These are phyloP conservation scores for Xerocomellus amylosporus DNA, from an alignment of 768 basidiomycete genomes.

Conservation along the genomic window DNA sequence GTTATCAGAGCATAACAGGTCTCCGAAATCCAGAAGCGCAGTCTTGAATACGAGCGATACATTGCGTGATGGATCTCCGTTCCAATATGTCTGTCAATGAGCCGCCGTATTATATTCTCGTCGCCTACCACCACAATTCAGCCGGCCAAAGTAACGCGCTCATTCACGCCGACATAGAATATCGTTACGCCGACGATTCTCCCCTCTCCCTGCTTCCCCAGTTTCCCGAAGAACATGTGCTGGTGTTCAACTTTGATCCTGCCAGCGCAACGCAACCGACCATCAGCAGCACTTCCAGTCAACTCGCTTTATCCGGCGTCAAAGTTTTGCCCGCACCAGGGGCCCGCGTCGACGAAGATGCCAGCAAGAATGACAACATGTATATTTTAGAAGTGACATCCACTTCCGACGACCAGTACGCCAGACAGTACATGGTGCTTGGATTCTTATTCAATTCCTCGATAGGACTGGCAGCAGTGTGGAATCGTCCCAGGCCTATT, in stretches of 20 bases:
- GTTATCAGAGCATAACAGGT: constrained; percentile 53
- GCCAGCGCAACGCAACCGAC: constrained; percentile 37
- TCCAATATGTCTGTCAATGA: constrained; percentile 16
- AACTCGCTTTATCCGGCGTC: constrained; percentile 53
- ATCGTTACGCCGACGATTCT: constrained; percentile 79
- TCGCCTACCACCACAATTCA: constrained; percentile 47
- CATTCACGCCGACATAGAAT: constrained; percentile 71
- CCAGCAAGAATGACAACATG: constrained; percentile 60
- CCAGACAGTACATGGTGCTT: not conserved
- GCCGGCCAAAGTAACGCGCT: constrained; percentile 37
- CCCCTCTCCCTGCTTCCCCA: constrained; percentile 62
- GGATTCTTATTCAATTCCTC: not conserved
- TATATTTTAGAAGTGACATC: constrained; percentile 68
- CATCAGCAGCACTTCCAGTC: constrained; percentile 49
- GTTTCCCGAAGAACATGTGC: constrained; percentile 62
- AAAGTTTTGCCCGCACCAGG: constrained; percentile 74
- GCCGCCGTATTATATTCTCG: constrained; percentile 67
- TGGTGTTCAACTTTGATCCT: constrained; percentile 72
- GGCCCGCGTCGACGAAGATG: constrained; percentile 52
- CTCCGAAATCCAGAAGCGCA: constrained; percentile 51
- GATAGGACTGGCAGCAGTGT: constrained; percentile 10
- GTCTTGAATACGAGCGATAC: constrained; percentile 34
- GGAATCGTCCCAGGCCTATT: constrained; percentile 28
- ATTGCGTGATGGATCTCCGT: constrained; percentile 6
- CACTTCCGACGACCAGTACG: constrained; percentile 45